Evolutionary conservation across 345 rosid genomes (phyloP).

Genomic region (Bruguiera gymnorhiza): DNA sequence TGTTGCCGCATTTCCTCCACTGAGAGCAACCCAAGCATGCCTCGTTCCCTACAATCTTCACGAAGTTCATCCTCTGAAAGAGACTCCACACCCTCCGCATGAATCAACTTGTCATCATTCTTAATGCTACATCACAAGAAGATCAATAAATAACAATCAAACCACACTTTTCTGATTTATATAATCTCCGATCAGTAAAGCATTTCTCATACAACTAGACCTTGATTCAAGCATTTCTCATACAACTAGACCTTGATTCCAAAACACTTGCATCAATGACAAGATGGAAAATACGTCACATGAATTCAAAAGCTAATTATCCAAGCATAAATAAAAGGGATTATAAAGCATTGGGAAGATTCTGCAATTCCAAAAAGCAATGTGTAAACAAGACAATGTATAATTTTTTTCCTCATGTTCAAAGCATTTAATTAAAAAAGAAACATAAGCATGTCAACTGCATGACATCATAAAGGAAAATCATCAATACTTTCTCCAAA

Average conservation of each 20-base stretch:
- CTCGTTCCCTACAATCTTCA: conserved; percentile 92
- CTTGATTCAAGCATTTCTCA: background rate
- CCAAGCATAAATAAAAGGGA: too few relatives aligned
- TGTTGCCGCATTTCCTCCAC: conserved; percentile 95
- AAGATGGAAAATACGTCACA: too few relatives aligned
- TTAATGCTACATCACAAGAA: conserved; percentile 60
- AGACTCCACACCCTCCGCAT: conserved; percentile 87
- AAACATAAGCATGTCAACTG: background rate
- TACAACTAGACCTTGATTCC: background rate
- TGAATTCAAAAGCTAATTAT: too few relatives aligned
- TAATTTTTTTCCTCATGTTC: too few relatives aligned
- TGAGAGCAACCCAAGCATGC: conserved; percentile 82
- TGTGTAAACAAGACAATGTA: too few relatives aligned
- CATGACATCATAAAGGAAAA: background rate
- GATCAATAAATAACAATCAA: background rate
- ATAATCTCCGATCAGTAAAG: background rate
- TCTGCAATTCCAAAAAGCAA: too few relatives aligned
- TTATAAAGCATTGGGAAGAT: background rate
- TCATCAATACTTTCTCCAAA: background rate
- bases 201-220: background rate
- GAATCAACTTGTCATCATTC: conserved; percentile 89
- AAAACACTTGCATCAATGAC: too few relatives aligned
- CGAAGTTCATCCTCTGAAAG: conserved; percentile 89
- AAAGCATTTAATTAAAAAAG: background rate
- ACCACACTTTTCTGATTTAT: background rate